Evolutionary conservation across 495 filamentous ascomycete species (phyloP).

Genomic region (Penicillium cinerascens): DNA sequence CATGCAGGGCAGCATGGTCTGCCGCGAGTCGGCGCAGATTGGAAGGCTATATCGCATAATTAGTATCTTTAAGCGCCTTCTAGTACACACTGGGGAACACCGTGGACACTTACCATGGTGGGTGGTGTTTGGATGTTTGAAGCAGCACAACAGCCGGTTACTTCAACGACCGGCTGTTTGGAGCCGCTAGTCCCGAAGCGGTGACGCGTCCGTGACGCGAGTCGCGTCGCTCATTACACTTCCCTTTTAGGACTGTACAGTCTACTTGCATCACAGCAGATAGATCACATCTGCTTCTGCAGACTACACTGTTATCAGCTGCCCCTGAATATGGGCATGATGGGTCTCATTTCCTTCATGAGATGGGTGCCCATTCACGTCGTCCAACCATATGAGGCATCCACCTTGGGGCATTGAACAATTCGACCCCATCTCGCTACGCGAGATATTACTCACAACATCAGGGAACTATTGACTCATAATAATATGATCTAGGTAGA

Average conservation of each 20-base stretch:
- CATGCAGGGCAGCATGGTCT: slow-evolving; percentile 61
- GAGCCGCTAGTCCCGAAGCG: slow-evolving; percentile 19
- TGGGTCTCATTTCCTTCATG: background rate
- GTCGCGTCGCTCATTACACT: slow-evolving; percentile 16
- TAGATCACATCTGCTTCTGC: background rate
- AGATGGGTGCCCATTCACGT: background rate
- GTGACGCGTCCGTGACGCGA: slow-evolving; percentile 15
- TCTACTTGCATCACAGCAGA: background rate
- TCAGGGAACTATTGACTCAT: background rate
- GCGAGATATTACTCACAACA: background rate
- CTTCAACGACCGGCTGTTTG: slow-evolving; percentile 27
- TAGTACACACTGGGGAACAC: slow-evolving; percentile 3
- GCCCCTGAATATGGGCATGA: background rate
- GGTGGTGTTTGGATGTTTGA: slow-evolving; percentile 1
- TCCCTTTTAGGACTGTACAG: slow-evolving; percentile 7
- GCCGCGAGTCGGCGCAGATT: slow-evolving; percentile 60
- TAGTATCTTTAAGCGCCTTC: background rate
- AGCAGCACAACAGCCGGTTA: slow-evolving; percentile 21
- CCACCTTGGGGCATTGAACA: background rate
- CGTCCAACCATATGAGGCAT: too few species aligned
- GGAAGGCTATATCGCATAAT: slow-evolving; percentile 31
- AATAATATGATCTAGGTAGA: background rate
- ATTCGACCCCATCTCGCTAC: background rate
- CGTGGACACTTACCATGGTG: slow-evolving; percentile 16
- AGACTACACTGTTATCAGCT: background rate